phyloP scores from a whole-genome alignment of 2,329 filamentous ascomycete genomes.

The Colletotrichum falcatum region DNA sequence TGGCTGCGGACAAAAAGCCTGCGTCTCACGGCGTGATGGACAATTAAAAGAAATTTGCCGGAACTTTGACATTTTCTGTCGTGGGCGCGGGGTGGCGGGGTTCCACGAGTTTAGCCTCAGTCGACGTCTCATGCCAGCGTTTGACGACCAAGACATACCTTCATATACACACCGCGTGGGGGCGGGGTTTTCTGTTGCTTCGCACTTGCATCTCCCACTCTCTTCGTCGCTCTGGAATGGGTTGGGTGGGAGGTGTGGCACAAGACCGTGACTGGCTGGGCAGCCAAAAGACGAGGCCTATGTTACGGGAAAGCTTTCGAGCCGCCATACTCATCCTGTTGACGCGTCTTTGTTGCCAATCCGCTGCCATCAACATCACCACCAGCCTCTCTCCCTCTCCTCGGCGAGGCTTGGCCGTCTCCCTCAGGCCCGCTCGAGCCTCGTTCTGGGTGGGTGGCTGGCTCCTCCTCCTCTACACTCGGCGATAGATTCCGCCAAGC shows the following conservation, averaged over 20 bases:
- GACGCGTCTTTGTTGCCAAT: conserved; percentile 17
- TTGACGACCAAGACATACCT: neutral
- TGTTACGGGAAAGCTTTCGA: conserved; percentile 6
- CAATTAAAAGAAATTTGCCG: neutral
- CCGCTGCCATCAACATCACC: conserved; percentile 1
- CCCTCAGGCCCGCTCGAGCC: conserved; percentile 15
- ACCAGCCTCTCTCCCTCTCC: conserved; percentile 2
- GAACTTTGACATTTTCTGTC: neutral
- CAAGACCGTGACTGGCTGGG: neutral
- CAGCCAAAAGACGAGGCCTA: neutral
- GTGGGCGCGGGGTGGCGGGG: neutral
- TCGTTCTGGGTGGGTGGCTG: neutral
- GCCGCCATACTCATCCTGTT: conserved; percentile 5
- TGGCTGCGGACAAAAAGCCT: neutral
- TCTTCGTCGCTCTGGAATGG: conserved; percentile 2
- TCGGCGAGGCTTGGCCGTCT: neutral
- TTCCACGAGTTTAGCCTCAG: conserved; percentile 2
- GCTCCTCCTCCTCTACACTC: conserved; percentile 15
- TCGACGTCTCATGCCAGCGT: neutral
- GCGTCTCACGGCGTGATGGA: conserved; percentile 16
- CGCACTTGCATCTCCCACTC: neutral
- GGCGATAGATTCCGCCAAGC: conserved; percentile 31
- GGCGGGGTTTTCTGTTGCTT: neutral
- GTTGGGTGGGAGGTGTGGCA: conserved; percentile 12
- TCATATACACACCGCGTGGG: neutral